These are phyloP conservation scores for Aurinia saxatilis DNA, from an alignment of 345 rosid genomes.

Conservation along the genomic window DNA sequence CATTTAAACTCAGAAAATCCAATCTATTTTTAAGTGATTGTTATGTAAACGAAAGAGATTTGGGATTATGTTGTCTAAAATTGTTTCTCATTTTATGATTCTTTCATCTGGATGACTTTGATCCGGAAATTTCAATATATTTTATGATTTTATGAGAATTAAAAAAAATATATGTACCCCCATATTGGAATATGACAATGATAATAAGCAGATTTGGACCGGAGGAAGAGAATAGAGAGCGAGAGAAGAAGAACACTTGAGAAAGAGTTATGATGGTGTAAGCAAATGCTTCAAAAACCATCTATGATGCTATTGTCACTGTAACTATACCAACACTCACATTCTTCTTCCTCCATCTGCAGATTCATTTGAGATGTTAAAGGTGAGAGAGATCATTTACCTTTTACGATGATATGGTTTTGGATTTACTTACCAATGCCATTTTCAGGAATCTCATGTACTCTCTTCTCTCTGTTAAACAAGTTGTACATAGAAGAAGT, in stretches of 20 bases:
- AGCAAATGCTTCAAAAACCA: slow-evolving; percentile 78
- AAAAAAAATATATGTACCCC: too few relatives aligned
- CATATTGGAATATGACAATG: too few relatives aligned
- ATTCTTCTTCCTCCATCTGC: slow-evolving; percentile 84
- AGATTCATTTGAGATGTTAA: slow-evolving; percentile 17
- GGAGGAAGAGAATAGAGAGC: slow-evolving; percentile 61
- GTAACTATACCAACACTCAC: slow-evolving; percentile 53
- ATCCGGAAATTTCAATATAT: too few relatives aligned
- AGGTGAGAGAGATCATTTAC: slow-evolving; percentile 3
- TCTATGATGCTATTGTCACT: slow-evolving; percentile 71
- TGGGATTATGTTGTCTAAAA: too few relatives aligned
- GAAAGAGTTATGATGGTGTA: slow-evolving; percentile 74
- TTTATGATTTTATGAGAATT: too few relatives aligned
- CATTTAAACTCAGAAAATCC: too few relatives aligned
- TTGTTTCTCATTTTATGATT: too few relatives aligned
- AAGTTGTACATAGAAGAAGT: slow-evolving; percentile 36
- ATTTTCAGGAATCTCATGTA: slow-evolving; percentile 82
- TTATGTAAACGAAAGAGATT: too few relatives aligned
- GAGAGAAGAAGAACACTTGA: slow-evolving; percentile 89
- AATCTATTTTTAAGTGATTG: too few relatives aligned
- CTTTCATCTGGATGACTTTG: too few relatives aligned
- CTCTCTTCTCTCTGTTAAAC: slow-evolving; percentile 55
- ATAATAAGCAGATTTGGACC: slow-evolving; percentile 99
- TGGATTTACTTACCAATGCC: slow-evolving; percentile 52
- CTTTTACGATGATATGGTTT: neutral